These are phyloP conservation scores for Pestalotiopsis sp. DNA, from an alignment of 2,329 filamentous ascomycete genomes.

Conservation along the genomic window DNA sequence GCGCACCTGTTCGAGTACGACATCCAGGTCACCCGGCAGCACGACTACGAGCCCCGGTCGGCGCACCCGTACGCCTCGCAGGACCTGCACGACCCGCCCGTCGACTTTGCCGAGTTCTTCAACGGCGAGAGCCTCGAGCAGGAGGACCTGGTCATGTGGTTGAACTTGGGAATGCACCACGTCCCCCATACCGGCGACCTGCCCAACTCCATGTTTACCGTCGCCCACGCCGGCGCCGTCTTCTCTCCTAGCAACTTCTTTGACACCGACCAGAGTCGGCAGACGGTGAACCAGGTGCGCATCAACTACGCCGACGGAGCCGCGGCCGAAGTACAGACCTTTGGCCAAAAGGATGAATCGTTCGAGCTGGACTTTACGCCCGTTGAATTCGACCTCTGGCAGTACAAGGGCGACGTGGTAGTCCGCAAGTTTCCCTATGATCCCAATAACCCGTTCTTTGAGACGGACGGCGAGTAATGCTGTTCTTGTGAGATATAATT, in stretches of 20 bases:
- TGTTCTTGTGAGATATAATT: slow-evolving; percentile 28
- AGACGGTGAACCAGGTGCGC: neutral
- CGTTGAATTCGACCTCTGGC: neutral
- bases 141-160: slow-evolving; percentile 44
- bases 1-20: slow-evolving; percentile 36
- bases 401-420: neutral
- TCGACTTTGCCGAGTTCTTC: slow-evolving; percentile 45
- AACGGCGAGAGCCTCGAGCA: slow-evolving; percentile 42
- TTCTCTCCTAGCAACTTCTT: slow-evolving; percentile 39
- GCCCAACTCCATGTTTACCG: slow-evolving; percentile 27
- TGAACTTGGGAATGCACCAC: slow-evolving; percentile 54
- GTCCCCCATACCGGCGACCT: slow-evolving; percentile 40
- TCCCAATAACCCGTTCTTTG: neutral
- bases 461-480: neutral
- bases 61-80: slow-evolving; percentile 29
- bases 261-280: slow-evolving; percentile 2
- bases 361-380: neutral
- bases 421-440: slow-evolving; percentile 1
- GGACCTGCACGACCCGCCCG: slow-evolving; percentile 31
- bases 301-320: slow-evolving; percentile 1
- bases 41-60: slow-evolving; percentile 43
- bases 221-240: slow-evolving; percentile 28
- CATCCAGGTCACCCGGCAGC: slow-evolving; percentile 40
- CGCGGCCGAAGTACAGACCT: neutral
- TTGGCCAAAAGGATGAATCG: neutral